Base-by-base conservation (phyloP, 1,284 basidiomycete genomes). In the Moesziomyces sp. region DNA sequence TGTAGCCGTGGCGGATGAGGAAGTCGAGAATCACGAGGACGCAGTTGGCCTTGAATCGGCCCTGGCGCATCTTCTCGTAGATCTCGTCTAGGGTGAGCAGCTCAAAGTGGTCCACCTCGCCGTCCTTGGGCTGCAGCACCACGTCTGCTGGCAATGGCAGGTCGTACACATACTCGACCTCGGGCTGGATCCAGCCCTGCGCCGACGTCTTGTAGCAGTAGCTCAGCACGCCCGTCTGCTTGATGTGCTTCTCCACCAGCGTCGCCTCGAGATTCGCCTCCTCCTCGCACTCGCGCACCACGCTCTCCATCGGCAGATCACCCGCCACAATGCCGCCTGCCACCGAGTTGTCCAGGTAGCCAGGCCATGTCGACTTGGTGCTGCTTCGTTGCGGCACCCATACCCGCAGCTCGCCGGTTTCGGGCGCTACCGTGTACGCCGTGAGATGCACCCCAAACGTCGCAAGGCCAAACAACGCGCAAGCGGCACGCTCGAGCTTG, bases 211-310 rank as follows among this genome's bases (percentile, higher is more conserved):
- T 90, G 77, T 85, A 86, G 69, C 85, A 86, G 82, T 88, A 88
- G 16, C 86, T 86, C 26, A 83, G 54, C 23, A 83, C 77, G 42
- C 81, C 81, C 0, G 73, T 73, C 38, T 74, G 67, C 68, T 87
- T 90, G 19, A 90, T 86, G 67, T 90, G 84, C 45, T 86, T 85
- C 48, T 87, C 85, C 2, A 92, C 89, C 35, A 93, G 79, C 13
- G 87, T 83, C 55, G 90, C 89, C 1, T 88, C 86, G 21, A 97
- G 87, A 74, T 90, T 92, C 16, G 93, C 95, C 84, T 97, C 94
- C 81, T 97, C 95, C 87, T 90, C 90, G 71, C 93, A 92, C 85
- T 99, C 96, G 80, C 97, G 95, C 45, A 97, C 88, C 54, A 98
- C 87, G 4, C 90, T 88, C 57, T 94, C 91, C 55, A 92, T 88